These are phyloP conservation scores for Exophiala sp. DNA, from an alignment of 2,329 filamentous ascomycete genomes.

Conservation along the genomic window DNA sequence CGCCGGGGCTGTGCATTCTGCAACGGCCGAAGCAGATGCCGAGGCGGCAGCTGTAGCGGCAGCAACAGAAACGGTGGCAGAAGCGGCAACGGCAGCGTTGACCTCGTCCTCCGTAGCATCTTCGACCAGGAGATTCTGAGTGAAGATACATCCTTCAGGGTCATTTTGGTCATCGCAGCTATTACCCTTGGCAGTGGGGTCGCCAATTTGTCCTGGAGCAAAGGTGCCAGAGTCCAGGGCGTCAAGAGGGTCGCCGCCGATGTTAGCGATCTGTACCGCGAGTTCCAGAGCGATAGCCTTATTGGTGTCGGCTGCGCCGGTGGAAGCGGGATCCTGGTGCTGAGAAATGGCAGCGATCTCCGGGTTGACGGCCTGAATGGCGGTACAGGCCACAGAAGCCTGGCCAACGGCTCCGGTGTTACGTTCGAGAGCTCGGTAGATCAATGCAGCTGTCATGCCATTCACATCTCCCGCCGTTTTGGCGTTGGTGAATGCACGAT, in stretches of 20 bases:
- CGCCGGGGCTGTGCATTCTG: slow-evolving; percentile 3
- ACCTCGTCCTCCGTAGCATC: slow-evolving; percentile 52
- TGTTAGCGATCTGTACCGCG: slow-evolving; percentile 53
- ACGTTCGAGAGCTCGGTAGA: slow-evolving; percentile 53
- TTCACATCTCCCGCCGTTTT: slow-evolving; percentile 49
- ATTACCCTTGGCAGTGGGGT: slow-evolving; percentile 48
- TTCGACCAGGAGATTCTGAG: slow-evolving; percentile 48
- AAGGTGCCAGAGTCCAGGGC: slow-evolving; percentile 61
- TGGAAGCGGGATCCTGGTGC: slow-evolving; percentile 62
- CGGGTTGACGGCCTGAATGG: slow-evolving; percentile 54
- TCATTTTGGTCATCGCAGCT: slow-evolving; percentile 48
- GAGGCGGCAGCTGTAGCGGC: slow-evolving; percentile 18
- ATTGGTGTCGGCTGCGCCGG: slow-evolving; percentile 52
- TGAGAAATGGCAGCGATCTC: slow-evolving; percentile 60
- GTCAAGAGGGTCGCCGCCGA: slow-evolving; percentile 57
- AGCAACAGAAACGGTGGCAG: slow-evolving; percentile 20
- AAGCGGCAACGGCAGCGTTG: slow-evolving; percentile 42
- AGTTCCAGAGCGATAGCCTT: slow-evolving; percentile 56
- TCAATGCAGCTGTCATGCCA: slow-evolving; percentile 50
- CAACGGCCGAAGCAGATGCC: slow-evolving; percentile 5
- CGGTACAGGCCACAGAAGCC: slow-evolving; percentile 53
- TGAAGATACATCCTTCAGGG: slow-evolving; percentile 51
- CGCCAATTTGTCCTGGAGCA: slow-evolving; percentile 52
- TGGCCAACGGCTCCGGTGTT: slow-evolving; percentile 56
- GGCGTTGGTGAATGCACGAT: slow-evolving; percentile 57